Percentiles rank a stretch among this genome's conserved stretches.
Evolutionary conservation across 768 basidiomycete species (phyloP).

Genomic region (Leucosporidium creatinivorum): DNA sequence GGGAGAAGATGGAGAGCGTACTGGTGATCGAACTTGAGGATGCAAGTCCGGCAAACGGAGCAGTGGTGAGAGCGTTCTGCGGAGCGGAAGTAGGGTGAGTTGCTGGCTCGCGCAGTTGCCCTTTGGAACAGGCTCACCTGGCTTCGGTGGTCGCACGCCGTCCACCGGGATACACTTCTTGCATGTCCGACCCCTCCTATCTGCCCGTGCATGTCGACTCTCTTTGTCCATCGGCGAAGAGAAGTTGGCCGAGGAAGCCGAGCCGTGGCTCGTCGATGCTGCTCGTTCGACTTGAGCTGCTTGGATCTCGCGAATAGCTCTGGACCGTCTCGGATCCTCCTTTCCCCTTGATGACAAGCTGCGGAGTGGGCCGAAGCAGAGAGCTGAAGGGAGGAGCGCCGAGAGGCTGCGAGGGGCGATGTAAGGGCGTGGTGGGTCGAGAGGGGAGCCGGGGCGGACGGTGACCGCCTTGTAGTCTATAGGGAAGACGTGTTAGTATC

Average conservation of each 20-base stretch:
- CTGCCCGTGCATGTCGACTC: background rate
- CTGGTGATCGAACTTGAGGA: slow-evolving; percentile 38
- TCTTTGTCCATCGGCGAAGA: background rate
- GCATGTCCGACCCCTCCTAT: slow-evolving; percentile 21
- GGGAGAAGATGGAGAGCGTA: background rate
- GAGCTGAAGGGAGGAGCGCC: slow-evolving; percentile 10
- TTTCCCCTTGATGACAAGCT: background rate
- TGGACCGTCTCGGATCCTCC: background rate
- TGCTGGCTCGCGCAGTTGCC: background rate
- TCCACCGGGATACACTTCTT: slow-evolving; percentile 24
- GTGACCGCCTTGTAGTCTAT: slow-evolving; percentile 69
- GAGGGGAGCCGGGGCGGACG: slow-evolving; percentile 66
- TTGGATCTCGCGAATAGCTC: background rate
- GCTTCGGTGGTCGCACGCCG: slow-evolving; percentile 27
- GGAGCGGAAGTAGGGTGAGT: background rate
- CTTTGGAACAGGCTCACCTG: slow-evolving; percentile 3
- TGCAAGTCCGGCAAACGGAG: slow-evolving; percentile 31
- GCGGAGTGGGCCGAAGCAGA: background rate
- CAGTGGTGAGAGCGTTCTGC: slow-evolving; percentile 37
- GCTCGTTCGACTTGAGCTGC: background rate
- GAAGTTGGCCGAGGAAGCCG: background rate
- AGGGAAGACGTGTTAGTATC: too few relatives aligned
- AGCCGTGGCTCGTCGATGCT: too few relatives aligned
- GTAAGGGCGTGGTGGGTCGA: slow-evolving; percentile 19
- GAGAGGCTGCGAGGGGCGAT: slow-evolving; percentile 5